Evolutionary conservation across 352 stramenopile genomes (phyloP).

Genomic region (Pythium rhizo-oryzae): DNA sequence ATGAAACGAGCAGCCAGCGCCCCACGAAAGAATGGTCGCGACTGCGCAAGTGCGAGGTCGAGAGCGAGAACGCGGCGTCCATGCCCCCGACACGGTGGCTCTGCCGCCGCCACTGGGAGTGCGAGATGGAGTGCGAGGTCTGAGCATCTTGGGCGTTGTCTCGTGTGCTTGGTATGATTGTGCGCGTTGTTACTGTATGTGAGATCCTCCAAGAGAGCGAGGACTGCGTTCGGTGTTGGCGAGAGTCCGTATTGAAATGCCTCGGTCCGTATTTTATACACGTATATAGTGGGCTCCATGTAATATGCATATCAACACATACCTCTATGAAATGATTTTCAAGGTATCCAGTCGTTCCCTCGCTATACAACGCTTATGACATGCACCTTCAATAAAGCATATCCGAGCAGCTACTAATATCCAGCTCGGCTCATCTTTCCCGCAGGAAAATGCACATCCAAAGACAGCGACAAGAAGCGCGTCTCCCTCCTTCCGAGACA

Average conservation of each 20-base stretch:
- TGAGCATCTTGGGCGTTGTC: slow-evolving; percentile 4
- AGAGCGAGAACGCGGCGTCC: slow-evolving; percentile 17
- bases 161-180: not conserved
- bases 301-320: not conserved
- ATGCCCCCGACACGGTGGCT: slow-evolving; percentile 48
- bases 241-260: slow-evolving; percentile 7
- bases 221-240: not conserved
- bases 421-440: too few species aligned
- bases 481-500: too few species aligned
- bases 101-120: slow-evolving; percentile 38
- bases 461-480: too few species aligned
- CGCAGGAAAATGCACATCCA: too few species aligned
- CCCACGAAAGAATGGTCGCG: slow-evolving; percentile 34
- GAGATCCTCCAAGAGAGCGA: not conserved
- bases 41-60: slow-evolving; percentile 44
- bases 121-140: slow-evolving; percentile 31
- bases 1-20: not conserved
- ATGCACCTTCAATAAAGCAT: not conserved
- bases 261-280: not conserved
- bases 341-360: not conserved
- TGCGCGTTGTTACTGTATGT: not conserved
- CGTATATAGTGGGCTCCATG: slow-evolving; percentile 4
- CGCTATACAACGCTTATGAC: not conserved
- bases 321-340: slow-evolving; percentile 6
- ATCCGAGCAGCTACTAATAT: not conserved